A percentile compares a stretch with the other conserved stretches of the same genome.
Conservation (phyloP, 805 yeast species). For the Wickerhamomyces xylosicus region DNA sequence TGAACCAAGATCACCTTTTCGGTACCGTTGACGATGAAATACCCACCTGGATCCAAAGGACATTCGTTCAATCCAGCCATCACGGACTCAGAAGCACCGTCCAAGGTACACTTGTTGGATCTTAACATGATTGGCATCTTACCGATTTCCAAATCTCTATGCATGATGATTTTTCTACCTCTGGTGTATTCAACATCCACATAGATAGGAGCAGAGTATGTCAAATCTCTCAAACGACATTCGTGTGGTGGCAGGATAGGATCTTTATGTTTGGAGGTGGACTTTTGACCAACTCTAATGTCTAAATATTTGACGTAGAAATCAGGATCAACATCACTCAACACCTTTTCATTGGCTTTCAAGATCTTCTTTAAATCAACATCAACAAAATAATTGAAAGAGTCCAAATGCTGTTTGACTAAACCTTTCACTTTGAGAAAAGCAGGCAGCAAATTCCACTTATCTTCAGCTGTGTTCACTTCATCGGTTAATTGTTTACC, state of each 20-base stretch:
- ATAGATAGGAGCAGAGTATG: conserved; percentile 89
- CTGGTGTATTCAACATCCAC: conserved; percentile 97
- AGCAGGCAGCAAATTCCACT: conserved; percentile 95
- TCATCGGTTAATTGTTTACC: conserved; percentile 85
- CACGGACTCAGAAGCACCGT: conserved; percentile 63
- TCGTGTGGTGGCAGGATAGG: conserved; percentile 83
- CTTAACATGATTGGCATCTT: conserved; percentile 98
- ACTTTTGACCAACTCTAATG: conserved; percentile 79
- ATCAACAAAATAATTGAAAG: conserved; percentile 95
- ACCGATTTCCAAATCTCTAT: conserved; percentile 87
- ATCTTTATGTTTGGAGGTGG: conserved; percentile 44
- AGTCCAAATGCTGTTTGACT: conserved; percentile 94
- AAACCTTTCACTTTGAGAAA: conserved; percentile 91
- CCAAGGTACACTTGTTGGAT: conserved; percentile 81
- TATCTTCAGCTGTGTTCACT: conserved; percentile 85
- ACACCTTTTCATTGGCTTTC: conserved; percentile 76
- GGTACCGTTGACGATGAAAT: conserved; percentile 94
- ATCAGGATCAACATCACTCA: conserved; percentile 95
- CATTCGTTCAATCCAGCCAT: conserved; percentile 92
- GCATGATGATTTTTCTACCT: conserved; percentile 85
- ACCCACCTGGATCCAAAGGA: conserved; percentile 98
- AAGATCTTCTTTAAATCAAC: conserved; percentile 88
- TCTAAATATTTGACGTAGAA: conserved; percentile 89
- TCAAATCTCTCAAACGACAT: conserved; percentile 87
- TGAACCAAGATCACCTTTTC: conserved; percentile 95